These are phyloP conservation scores for Citrullus amarus DNA, from an alignment of 306 rosid species.

Conservation along the genomic window DNA sequence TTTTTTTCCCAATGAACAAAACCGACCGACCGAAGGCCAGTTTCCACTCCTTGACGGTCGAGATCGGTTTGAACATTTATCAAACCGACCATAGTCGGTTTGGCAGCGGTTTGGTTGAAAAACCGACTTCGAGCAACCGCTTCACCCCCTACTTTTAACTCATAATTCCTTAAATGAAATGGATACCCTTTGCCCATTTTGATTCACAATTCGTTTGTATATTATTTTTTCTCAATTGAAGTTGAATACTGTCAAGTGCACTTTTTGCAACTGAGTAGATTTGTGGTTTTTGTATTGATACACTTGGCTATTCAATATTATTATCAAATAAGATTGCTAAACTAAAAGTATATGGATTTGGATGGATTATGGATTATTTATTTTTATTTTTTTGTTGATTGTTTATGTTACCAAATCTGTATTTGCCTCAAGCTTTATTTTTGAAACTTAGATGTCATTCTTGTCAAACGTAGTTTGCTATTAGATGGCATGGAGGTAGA, in stretches of 20 bases:
- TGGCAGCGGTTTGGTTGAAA: no score
- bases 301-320: background rate
- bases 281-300: background rate
- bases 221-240: background rate
- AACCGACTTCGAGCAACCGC: no score
- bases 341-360: background rate
- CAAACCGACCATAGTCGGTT: no score
- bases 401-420: background rate
- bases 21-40: no score
- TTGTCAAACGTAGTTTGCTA: background rate
- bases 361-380: background rate
- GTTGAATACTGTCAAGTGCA: background rate
- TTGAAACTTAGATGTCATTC: background rate
- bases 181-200: no score
- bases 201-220: background rate
- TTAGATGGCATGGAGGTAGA: background rate
- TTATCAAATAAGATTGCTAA: background rate
- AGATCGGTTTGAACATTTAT: no score
- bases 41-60: no score
- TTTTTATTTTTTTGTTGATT: background rate
- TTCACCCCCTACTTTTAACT: no score
- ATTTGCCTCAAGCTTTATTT: background rate
- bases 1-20: no score
- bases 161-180: no score
- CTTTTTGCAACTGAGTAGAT: background rate